Evolutionary conservation across 1,284 basidiomycete genomes (phyloP).

Genomic region (Cutaneotrichosporon sp.): DNA sequence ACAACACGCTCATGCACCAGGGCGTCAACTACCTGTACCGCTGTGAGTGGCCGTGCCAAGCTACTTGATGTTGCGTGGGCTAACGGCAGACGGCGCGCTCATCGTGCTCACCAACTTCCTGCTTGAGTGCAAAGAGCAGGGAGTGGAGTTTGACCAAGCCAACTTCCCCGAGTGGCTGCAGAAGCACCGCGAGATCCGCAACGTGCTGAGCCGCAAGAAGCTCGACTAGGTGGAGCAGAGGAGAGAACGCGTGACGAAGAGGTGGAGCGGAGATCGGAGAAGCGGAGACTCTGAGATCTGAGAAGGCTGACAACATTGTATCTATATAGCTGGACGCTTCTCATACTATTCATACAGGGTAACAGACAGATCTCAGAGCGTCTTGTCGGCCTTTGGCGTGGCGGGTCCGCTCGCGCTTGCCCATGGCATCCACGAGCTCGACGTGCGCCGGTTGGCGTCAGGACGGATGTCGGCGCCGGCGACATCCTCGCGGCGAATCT

Average conservation of each 20-base stretch:
- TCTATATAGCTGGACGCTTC: background rate
- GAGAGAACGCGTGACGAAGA: background rate
- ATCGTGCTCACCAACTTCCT: slow-evolving; percentile 97
- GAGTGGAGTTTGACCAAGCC: slow-evolving; percentile 52
- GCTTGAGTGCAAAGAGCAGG: slow-evolving; percentile 66
- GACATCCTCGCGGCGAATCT: slow-evolving; percentile 45
- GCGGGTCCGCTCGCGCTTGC: background rate
- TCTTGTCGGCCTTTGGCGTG: slow-evolving; percentile 16
- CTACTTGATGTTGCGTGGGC: background rate
- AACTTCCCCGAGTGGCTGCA: slow-evolving; percentile 78
- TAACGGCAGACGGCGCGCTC: slow-evolving; percentile 72
- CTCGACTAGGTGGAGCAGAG: slow-evolving; percentile 60
- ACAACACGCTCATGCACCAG: slow-evolving; percentile 69
- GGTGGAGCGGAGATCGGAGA: background rate
- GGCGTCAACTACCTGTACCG: slow-evolving; percentile 80
- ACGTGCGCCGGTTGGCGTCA: background rate
- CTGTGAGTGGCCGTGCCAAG: slow-evolving; percentile 29
- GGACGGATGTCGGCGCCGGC: slow-evolving; percentile 22
- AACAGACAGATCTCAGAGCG: background rate
- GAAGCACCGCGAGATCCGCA: slow-evolving; percentile 80
- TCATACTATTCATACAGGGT: background rate
- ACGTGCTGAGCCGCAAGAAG: slow-evolving; percentile 69
- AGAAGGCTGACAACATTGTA: background rate
- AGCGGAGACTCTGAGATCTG: no score
- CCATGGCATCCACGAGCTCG: slow-evolving; percentile 19